Evolutionary conservation across 805 yeast genomes (phyloP), one percentile per base, ranked within the genome.

Genomic region (Cyberlindnera mrakii): DNA sequence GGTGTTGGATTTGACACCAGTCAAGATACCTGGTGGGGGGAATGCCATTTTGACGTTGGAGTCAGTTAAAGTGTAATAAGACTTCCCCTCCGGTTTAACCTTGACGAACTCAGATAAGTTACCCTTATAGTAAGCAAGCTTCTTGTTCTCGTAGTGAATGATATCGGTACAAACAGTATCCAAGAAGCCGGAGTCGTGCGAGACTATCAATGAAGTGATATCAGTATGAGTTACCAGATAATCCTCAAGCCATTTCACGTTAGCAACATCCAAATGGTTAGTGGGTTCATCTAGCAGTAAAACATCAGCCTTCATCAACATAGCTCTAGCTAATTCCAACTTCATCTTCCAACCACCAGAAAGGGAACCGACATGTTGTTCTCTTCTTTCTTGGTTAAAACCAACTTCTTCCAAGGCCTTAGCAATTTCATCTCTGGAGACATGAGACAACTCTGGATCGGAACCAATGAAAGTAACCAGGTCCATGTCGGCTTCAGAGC

Each of bases 341-440:
- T 91, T 91, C 99, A 91, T 91, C 70, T 93, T 93, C 99, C 99
- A 91, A 66, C 99, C 99, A 67, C 99, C 99, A 35, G 96, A 87
- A 46, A 91, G 72, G 2, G 97, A 86, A 33, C 96, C 96, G 45
- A 93, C 96, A 37, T 86, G 77, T 68, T 90, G 97, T 27, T 77
- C 76, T 63, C 95, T 78, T 71, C 96, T 81, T 60, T 82, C 91
- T 44, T 84, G 93, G 53, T 93, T 82, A 65, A 91, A 91, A 3
- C 98, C 98, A 64, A 91, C 98, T 40, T 78, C 78, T 37, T 70
- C 80, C 47, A 91, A 74, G 23, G 96, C 96, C 1, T 59, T 60
- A 14, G 95, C 66, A 59, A 91, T 87, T 43, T 84, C 91, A 7
- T 77, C 82, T 46, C 71, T 74, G 15, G 82, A 75, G 46, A 82